Conservation (phyloP, 2,329 filamentous ascomycete genomes). For the Pseudocercospora fijiensis region DNA sequence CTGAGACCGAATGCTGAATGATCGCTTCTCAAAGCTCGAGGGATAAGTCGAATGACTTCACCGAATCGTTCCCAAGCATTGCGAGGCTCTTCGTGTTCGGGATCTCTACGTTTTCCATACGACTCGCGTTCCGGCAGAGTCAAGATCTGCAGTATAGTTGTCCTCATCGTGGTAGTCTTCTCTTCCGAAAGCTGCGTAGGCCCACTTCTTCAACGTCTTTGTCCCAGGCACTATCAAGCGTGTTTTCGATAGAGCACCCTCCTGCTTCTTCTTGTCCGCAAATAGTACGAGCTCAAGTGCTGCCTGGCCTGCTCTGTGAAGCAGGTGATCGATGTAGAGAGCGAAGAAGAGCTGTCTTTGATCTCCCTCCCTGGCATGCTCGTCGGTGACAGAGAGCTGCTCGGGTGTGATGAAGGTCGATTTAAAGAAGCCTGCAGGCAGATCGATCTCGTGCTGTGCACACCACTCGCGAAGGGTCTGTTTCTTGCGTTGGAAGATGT, state of each 20-base stretch:
- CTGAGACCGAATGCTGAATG: constrained; percentile 71
- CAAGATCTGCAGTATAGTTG: constrained; percentile 58
- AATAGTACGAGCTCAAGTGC: constrained; percentile 66
- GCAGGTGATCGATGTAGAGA: constrained; percentile 69
- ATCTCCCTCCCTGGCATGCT: constrained; percentile 61
- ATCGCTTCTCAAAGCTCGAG: constrained; percentile 60
- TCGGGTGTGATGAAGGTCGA: constrained; percentile 51
- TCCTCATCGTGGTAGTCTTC: constrained; percentile 57
- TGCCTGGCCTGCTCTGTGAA: constrained; percentile 58
- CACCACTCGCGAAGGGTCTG: constrained; percentile 57
- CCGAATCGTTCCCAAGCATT: constrained; percentile 62
- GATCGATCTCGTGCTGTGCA: constrained; percentile 47
- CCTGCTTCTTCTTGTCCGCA: constrained; percentile 63
- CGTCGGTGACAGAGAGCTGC: constrained; percentile 42
- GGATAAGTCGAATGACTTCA: constrained; percentile 58
- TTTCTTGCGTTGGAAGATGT: constrained; percentile 57
- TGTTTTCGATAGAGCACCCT: constrained; percentile 63
- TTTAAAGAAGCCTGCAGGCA: constrained; percentile 54
- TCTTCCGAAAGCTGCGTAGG: constrained; percentile 53
- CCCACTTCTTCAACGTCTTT: constrained; percentile 65
- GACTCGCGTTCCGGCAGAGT: constrained; percentile 57
- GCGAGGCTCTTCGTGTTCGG: constrained; percentile 68
- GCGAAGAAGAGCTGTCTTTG: constrained; percentile 69
- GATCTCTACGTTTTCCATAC: constrained; percentile 63
- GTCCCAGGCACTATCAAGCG: constrained; percentile 63